These are phyloP conservation scores for Xylariaceae sp. DNA, from an alignment of 2,329 filamentous ascomycete genomes.

Conservation along the genomic window DNA sequence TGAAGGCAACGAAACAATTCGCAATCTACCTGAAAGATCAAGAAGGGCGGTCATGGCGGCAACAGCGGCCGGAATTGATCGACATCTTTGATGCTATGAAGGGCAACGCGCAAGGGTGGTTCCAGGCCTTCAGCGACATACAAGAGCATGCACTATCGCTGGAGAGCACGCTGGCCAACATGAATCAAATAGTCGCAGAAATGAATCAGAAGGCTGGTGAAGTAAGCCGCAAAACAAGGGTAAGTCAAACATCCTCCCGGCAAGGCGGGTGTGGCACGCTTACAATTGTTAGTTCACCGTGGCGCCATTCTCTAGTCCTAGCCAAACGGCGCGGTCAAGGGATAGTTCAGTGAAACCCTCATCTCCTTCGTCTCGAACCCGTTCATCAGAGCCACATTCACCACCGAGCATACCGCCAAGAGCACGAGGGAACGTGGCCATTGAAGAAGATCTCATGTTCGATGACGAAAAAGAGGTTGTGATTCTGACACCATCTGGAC, in stretches of 20 bases:
- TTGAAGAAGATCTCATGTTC: constrained; percentile 28
- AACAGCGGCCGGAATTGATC: constrained; percentile 60
- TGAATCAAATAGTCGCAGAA: constrained; percentile 76
- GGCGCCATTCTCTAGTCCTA: constrained; percentile 28
- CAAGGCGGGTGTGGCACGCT: constrained; percentile 3
- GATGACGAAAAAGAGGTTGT: constrained; percentile 26
- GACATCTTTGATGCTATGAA: constrained; percentile 88
- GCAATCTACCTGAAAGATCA: constrained; percentile 71
- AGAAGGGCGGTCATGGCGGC: constrained; percentile 57
- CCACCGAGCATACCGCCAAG: constrained; percentile 22
- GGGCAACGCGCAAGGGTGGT: constrained; percentile 89
- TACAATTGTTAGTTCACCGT: constrained; percentile 27
- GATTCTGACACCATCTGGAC: constrained; percentile 18
- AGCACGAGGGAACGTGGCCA: constrained; percentile 24
- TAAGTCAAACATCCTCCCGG: constrained; percentile 43
- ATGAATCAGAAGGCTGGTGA: constrained; percentile 83
- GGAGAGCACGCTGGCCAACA: constrained; percentile 65
- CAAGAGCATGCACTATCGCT: constrained; percentile 70
- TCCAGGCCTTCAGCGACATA: constrained; percentile 72
- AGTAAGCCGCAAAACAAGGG: constrained; percentile 74
- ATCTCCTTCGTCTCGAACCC: constrained; percentile 19
- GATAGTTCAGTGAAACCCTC: constrained; percentile 20
- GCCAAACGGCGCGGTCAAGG: constrained; percentile 16
- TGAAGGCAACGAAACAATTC: constrained; percentile 73
- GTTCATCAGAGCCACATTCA: constrained; percentile 21